Conservation (phyloP, 768 basidiomycete genomes). For the Pisolithus orientalis region DNA sequence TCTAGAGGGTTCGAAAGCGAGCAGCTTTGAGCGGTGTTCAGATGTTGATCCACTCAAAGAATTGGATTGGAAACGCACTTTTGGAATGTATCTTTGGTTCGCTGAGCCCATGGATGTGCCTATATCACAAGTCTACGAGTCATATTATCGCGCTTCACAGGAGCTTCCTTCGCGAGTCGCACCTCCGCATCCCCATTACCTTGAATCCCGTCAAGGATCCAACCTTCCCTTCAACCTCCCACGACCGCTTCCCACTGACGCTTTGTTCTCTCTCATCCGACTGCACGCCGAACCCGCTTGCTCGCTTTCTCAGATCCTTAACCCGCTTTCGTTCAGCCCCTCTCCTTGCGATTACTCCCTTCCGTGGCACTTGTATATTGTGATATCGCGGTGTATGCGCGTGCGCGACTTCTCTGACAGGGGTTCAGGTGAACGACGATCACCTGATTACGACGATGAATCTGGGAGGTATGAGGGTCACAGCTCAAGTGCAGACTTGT, state of each 20-base stretch:
- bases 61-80: slow-evolving; percentile 91
- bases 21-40: slow-evolving; percentile 44
- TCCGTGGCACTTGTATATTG: slow-evolving; percentile 88
- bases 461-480: slow-evolving; percentile 61
- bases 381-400: slow-evolving; percentile 78
- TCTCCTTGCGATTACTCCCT: slow-evolving; percentile 77
- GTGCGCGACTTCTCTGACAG: slow-evolving; percentile 88
- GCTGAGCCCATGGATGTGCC: slow-evolving; percentile 64
- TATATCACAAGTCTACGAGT: slow-evolving; percentile 59
- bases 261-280: slow-evolving; percentile 74
- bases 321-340: slow-evolving; percentile 67
- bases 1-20: slow-evolving; percentile 47
- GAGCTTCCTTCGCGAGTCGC: slow-evolving; percentile 38
- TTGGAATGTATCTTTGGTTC: slow-evolving; percentile 91
- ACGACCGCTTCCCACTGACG: slow-evolving; percentile 51
- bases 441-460: slow-evolving; percentile 34
- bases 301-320: slow-evolving; percentile 62
- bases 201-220: slow-evolving; percentile 25
- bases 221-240: slow-evolving; percentile 38
- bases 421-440: slow-evolving; percentile 32
- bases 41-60: slow-evolving; percentile 62
- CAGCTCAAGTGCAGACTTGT: slow-evolving; percentile 74
- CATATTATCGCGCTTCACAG: slow-evolving; percentile 46
- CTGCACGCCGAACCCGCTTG: slow-evolving; percentile 68
- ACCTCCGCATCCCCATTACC: slow-evolving; percentile 55